Percentiles rank a stretch among this genome's conserved stretches.
These are phyloP conservation scores for Leishmania martiniquensis DNA, from an alignment of 208 protist genomes.

Conservation along the genomic window DNA sequence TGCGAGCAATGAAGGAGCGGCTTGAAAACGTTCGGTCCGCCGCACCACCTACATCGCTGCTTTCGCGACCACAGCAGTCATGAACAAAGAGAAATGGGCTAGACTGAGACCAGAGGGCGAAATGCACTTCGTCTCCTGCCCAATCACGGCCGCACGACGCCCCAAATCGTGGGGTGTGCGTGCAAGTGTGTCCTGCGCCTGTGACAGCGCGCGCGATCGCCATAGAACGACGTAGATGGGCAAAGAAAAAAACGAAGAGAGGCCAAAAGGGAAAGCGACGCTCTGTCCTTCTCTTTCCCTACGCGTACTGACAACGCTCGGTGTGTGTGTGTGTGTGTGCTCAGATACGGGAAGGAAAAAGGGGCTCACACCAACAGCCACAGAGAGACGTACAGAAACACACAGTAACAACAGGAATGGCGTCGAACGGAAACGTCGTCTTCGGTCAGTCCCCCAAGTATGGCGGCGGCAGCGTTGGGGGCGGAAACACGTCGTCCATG, in stretches of 20 bases:
- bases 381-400: background rate
- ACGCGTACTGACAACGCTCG: background rate
- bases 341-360: background rate
- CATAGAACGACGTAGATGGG: background rate
- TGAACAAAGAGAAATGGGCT: too few species aligned
- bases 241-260: background rate
- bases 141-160: too few species aligned
- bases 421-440: too few species aligned
- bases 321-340: background rate
- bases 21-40: too few species aligned
- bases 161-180: too few species aligned
- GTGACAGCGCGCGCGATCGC: background rate
- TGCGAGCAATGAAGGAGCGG: too few species aligned
- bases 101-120: too few species aligned
- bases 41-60: too few species aligned
- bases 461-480: constrained; percentile 27
- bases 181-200: background rate
- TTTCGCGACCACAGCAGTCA: too few species aligned
- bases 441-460: constrained; percentile 4
- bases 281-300: background rate
- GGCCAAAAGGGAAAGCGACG: background rate
- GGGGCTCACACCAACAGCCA: background rate
- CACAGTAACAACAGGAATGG: background rate
- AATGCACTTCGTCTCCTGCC: too few species aligned
- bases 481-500: constrained; percentile 14